Conservation (phyloP, 2,329 filamentous ascomycete genomes). For the Thielaviopsis ethacetica region DNA sequence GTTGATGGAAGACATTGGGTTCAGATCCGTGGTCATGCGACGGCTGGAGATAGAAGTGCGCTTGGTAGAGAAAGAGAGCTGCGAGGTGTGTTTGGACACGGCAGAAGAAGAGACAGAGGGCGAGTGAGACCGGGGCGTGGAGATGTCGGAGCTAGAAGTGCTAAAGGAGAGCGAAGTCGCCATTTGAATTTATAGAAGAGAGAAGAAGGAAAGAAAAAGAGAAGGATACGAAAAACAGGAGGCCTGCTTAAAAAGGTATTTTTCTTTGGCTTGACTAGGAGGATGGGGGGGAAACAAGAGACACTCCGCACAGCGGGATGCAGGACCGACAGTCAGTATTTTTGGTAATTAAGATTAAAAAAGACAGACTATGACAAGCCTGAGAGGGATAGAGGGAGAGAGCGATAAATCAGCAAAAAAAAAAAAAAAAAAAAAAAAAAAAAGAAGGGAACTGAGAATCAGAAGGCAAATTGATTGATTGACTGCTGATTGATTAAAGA, state of each 20-base stretch:
- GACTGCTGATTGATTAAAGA: too few relatives aligned
- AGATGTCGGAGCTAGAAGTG: conserved; percentile 32
- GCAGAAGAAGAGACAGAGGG: conserved; percentile 13
- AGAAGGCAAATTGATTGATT: too few relatives aligned
- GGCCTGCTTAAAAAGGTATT: neutral
- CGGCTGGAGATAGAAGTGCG: conserved; percentile 33
- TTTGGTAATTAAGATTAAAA: neutral
- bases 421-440: too few relatives aligned
- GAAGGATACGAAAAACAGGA: neutral
- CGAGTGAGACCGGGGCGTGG: conserved; percentile 37
- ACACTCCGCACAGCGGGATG: conserved; percentile 2
- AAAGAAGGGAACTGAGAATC: too few relatives aligned
- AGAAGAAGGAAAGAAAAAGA: neutral
- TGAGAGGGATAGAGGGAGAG: neutral
- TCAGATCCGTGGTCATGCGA: conserved; percentile 30
- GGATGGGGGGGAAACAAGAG: neutral
- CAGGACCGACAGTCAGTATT: neutral
- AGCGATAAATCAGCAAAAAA: neutral
- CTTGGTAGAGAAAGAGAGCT: neutral
- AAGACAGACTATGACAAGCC: neutral
- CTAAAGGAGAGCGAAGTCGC: conserved; percentile 21
- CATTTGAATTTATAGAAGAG: conserved; percentile 3
- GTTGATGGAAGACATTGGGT: conserved; percentile 41
- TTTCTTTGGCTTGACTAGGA: neutral
- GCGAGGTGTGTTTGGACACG: conserved; percentile 23